Evolutionary conservation across 805 yeast genomes (phyloP), one percentile per base, ranked within the genome.

Genomic region (Candida pseudoglaebosa): DNA sequence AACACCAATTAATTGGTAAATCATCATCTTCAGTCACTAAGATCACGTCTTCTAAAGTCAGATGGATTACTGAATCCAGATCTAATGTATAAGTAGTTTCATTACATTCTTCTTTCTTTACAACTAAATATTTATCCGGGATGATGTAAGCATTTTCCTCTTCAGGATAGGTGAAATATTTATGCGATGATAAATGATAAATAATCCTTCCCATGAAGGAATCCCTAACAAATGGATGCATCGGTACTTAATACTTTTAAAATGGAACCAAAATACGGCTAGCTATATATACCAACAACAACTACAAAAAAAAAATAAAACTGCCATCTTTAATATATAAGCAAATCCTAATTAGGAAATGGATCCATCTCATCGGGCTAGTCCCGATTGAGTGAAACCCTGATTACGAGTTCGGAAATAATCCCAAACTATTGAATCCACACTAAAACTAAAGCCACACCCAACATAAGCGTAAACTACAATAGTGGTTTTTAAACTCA

Each of bases 1-100:
- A 19, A 0, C 79, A 62, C 86, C 86, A 80, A 50, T 77, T 77
- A 15, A 58, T 50, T 0, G 87, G 86, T 46, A 74, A 58, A 41
- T 73, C 78, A 49, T 78, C 84, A 37, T 70, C 70, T 4, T 62
- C 70, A 9, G 40, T 45, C 5, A 48, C 58, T 8, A 49, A 24
- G 5, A 49, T 46, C 19, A 36, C 20, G 6, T 40, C 42, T n/a
- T 15, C 18, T 6, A 21, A 20, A 24, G 21, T 24, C 26, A 32
- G 10, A 28, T 20, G n/a, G 12, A 18, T 18, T 18, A 14, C 18
- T 19, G 16, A 21, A 24, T 14, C 22, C 29, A 4, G 26, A 39
- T 18, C 24, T 10, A 24, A 9, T 16, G 34, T 21, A 29, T 15
- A 24, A 16, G 36, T 21, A 3, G 22, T 15, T 24, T 32, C 36